Conservation (phyloP, 768 basidiomycete species). For the Polyporus arcularius region DNA sequence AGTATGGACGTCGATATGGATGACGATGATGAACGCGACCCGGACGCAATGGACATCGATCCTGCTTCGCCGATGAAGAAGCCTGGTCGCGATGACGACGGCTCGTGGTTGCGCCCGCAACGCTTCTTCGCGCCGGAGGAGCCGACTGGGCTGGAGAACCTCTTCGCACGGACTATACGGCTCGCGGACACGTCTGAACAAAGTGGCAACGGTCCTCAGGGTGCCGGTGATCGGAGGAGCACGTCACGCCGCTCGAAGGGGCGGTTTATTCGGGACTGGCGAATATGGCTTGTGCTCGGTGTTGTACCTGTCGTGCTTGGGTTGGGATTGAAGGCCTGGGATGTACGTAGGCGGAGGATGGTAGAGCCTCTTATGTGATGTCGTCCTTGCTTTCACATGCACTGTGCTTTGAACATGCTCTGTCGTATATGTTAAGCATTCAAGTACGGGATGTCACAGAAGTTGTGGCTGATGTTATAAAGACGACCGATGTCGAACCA, state of each 20-base stretch:
- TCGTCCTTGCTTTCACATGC: neutral
- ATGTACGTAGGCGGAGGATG: constrained; percentile 5
- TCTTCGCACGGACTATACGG: constrained; percentile 60
- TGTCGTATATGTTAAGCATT: neutral
- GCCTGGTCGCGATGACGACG: constrained; percentile 34
- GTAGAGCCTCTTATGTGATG: neutral
- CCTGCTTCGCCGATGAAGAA: constrained; percentile 24
- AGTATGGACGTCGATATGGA: constrained; percentile 29
- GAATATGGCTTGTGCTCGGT: constrained; percentile 3
- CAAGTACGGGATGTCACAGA: neutral
- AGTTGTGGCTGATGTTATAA: neutral
- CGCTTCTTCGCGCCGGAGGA: constrained; percentile 77
- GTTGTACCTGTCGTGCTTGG: constrained; percentile 11
- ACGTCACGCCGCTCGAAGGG: neutral
- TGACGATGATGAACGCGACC: constrained; percentile 31
- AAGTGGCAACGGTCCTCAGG: neutral
- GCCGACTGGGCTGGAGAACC: constrained; percentile 72
- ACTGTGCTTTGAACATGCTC: neutral
- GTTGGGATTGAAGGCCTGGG: constrained; percentile 11
- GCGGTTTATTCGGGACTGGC: constrained; percentile 4
- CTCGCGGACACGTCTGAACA: constrained; percentile 26
- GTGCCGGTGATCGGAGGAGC: neutral
- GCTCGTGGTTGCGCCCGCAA: constrained; percentile 65
- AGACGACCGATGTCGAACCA: neutral
- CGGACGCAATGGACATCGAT: constrained; percentile 61